Percentiles rank a stretch among this genome's conserved stretches.
Conservation (phyloP, 306 rosid species). For the Purshia tridentata region DNA sequence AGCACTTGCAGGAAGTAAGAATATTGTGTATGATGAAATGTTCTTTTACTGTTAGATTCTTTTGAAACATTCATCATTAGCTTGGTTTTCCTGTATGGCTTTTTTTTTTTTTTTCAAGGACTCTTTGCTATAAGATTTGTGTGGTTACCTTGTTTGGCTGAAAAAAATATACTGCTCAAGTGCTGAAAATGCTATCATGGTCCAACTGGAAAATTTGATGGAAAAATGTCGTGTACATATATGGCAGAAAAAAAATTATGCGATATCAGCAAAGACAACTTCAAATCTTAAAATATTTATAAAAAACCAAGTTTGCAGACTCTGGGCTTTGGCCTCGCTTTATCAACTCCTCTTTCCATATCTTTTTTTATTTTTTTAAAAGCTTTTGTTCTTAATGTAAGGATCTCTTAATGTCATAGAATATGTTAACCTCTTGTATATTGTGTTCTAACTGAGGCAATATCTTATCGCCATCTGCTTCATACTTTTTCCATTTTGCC, state of each 20-base stretch:
- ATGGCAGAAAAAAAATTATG: not conserved
- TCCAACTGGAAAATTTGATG: not conserved
- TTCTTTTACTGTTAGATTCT: not conserved
- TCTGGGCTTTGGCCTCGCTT: not conserved
- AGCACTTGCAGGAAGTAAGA: constrained; percentile 83
- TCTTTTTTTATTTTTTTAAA: not conserved
- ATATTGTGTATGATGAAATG: constrained; percentile 23
- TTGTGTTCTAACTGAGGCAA: not conserved
- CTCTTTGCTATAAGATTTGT: not conserved
- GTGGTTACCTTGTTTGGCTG: constrained; percentile 15
- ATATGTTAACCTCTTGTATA: not conserved
- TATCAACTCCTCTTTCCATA: not conserved
- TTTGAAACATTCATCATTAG: not conserved
- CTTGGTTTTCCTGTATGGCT: not conserved
- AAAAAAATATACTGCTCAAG: not conserved
- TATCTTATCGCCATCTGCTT: not conserved
- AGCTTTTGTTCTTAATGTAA: not conserved
- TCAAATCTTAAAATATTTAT: not conserved
- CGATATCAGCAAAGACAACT: not conserved
- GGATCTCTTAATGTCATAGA: not conserved
- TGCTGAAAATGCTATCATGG: constrained; percentile 2
- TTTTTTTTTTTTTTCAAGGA: not conserved
- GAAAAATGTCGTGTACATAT: not conserved
- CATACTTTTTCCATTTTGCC: not conserved
- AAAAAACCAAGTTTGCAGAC: not conserved